Base-by-base conservation (phyloP, 2,329 filamentous ascomycete species). In the Chaetothyriales sp. region DNA sequence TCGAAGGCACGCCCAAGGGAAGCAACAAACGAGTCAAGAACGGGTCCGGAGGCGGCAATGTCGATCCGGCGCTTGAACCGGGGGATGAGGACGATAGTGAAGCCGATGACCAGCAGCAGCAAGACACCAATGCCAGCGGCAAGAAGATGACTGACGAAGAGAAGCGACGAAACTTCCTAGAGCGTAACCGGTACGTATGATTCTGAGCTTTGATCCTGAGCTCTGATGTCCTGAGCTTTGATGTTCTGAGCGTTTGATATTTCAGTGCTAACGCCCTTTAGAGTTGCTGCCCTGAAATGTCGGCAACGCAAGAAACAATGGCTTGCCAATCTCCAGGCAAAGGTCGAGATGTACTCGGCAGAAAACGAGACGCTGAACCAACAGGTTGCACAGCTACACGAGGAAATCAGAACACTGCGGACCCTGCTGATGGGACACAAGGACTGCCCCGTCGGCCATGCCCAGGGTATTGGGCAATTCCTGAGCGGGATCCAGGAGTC, bases 221-320 rank as follows among this genome's bases (percentile, higher is more conserved):
- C n/a, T n/a, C n/a, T n/a, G n/a, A n/a, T n/a, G n/a, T n/a, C n/a
- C n/a, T n/a, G n/a, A n/a, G n/a, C n/a, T n/a, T n/a, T n/a, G n/a
- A n/a, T n/a, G n/a, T n/a, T n/a, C n/a, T n/a, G 6, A 25, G 3
- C 8, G 12, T 18, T 48, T 39, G n/a, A 49, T 47, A 9, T 20
- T 26, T 12, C 15, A 12, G 32, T 49, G 46, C 64, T 70, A 57
- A 69, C 52, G 51, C 22, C 43, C 26, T 20, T 19, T 57, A 95
- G 92, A 64, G 88, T 98, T 57, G 92, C 92, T 55, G 92, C 92
- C 2, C 74, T 98, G 53, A 98, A 98, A 65, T 98, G 92, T 68
- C 84, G 92, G 54, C 92, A 98, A 67, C 80, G 92, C 18, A 98
- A 98, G 76, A 98, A 98, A 76, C 92, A 96, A 65, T 98, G 92